These are phyloP conservation scores for Zygosaccharomyces sapae DNA, from an alignment of 1,139 yeast species.

Conservation along the genomic window DNA sequence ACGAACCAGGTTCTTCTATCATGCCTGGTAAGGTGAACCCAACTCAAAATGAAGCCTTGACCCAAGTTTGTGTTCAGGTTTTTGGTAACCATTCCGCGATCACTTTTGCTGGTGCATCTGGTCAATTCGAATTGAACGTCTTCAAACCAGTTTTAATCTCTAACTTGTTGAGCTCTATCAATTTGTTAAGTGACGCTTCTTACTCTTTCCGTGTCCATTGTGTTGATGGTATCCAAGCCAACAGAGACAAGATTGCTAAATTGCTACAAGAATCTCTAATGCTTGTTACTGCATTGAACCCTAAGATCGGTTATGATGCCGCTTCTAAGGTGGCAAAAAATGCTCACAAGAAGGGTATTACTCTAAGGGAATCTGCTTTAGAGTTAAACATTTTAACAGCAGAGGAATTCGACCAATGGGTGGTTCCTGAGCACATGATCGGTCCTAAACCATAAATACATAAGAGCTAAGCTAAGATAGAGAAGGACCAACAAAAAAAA, in stretches of 20 bases:
- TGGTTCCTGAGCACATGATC: conserved; percentile 95
- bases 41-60: conserved; percentile 96
- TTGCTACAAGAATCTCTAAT: conserved; percentile 88
- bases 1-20: conserved; percentile 97
- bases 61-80: conserved; percentile 97
- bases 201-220: conserved; percentile 89
- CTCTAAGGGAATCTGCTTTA: conserved; percentile 89
- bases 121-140: conserved; percentile 96
- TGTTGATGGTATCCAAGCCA: conserved; percentile 91
- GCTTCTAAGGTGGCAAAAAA: conserved; percentile 98
- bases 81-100: conserved; percentile 94
- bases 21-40: conserved; percentile 99
- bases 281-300: conserved; percentile 98
- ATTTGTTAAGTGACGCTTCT: conserved; percentile 84
- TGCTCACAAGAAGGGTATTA: conserved; percentile 96
- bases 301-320: conserved; percentile 95
- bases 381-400: conserved; percentile 79
- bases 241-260: conserved; percentile 79
- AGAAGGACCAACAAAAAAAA: neutral
- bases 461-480: neutral
- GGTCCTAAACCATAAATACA: conserved; percentile 58
- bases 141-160: conserved; percentile 95
- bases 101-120: conserved; percentile 97
- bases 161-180: conserved; percentile 80
- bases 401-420: conserved; percentile 93